Percentiles rank a stretch among this genome's conserved stretches.
phyloP scores from a whole-genome alignment of 495 filamentous ascomycete species.

The Achaetomiella virescens region DNA sequence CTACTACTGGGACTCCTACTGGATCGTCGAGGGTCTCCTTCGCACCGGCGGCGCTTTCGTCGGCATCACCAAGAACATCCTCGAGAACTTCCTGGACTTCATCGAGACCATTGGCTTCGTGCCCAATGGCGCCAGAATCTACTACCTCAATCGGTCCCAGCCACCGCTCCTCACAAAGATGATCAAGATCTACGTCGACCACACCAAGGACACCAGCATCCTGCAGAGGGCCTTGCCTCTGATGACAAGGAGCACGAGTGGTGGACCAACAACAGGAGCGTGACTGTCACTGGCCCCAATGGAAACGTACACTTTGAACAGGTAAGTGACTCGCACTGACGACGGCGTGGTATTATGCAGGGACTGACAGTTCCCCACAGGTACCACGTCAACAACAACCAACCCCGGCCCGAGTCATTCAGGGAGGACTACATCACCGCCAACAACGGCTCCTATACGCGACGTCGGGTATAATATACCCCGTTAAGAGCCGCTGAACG shows the following conservation, averaged over 20 bases:
- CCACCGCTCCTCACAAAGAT: constrained; percentile 45
- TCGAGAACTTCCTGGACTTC: constrained; percentile 48
- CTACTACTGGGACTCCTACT: constrained; percentile 51
- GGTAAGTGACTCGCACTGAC: constrained; percentile 22
- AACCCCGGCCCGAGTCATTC: constrained; percentile 47
- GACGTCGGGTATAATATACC: constrained; percentile 43
- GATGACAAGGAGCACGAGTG: constrained; percentile 43
- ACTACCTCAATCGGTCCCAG: constrained; percentile 46
- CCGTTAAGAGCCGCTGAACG: constrained; percentile 34
- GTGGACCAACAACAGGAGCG: constrained; percentile 40
- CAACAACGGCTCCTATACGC: constrained; percentile 44
- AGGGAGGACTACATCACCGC: constrained; percentile 43
- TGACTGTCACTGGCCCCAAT: constrained; percentile 26
- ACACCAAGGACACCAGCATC: constrained; percentile 46
- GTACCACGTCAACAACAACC: constrained; percentile 42
- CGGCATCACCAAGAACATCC: constrained; percentile 44
- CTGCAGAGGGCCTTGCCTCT: constrained; percentile 40
- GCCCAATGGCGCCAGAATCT: constrained; percentile 44
- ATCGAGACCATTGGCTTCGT: constrained; percentile 47
- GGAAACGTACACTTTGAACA: constrained; percentile 38
- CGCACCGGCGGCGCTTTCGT: constrained; percentile 44
- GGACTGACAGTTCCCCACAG: constrained; percentile 14
- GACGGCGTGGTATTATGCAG: no score
- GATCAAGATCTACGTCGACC: constrained; percentile 43
- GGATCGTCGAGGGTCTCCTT: constrained; percentile 46